Conservation (phyloP, 805 yeast genomes). For the Pichia nakasei region DNA sequence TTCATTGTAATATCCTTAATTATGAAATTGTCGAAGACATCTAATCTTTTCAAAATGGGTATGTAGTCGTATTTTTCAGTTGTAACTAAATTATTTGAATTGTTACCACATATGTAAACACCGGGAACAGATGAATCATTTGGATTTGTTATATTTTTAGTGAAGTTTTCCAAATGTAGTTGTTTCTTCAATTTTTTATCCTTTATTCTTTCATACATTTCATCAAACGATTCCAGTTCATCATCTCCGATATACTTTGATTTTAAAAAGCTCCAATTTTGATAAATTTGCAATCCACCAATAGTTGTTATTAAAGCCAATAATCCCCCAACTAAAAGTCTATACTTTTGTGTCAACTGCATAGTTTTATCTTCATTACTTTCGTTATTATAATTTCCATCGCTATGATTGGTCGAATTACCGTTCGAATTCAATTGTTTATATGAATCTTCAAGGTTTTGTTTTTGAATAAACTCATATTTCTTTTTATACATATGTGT, state of each 20-base stretch:
- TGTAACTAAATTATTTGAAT: slow-evolving; percentile 30
- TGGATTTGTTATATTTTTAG: slow-evolving; percentile 25
- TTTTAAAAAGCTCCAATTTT: slow-evolving; percentile 31
- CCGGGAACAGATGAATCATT: slow-evolving; percentile 42
- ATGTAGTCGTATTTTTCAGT: slow-evolving; percentile 20
- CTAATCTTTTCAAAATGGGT: slow-evolving; percentile 50
- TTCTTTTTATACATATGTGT: slow-evolving; percentile 5
- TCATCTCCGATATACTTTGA: slow-evolving; percentile 24
- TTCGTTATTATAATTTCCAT: not conserved
- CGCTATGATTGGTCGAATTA: not conserved
- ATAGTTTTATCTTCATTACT: slow-evolving; percentile 19
- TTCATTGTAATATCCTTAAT: slow-evolving; percentile 50
- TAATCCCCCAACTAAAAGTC: slow-evolving; percentile 37
- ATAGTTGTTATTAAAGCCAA: slow-evolving; percentile 31
- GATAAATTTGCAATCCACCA: slow-evolving; percentile 32
- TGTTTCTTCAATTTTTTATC: slow-evolving; percentile 15
- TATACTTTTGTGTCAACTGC: slow-evolving; percentile 36
- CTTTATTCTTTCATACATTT: slow-evolving; percentile 27
- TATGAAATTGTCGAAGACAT: slow-evolving; percentile 52
- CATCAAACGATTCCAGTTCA: slow-evolving; percentile 30
- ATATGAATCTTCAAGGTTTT: slow-evolving; percentile 7
- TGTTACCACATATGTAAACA: slow-evolving; percentile 57
- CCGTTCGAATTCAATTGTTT: not conserved
- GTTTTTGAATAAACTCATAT: slow-evolving; percentile 7
- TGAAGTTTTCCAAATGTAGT: slow-evolving; percentile 13